Percentiles rank a stretch among this genome's conserved stretches.
Evolutionary conservation across 1,139 yeast species (phyloP).

Genomic region (Magnusiomyces suaveolens): DNA sequence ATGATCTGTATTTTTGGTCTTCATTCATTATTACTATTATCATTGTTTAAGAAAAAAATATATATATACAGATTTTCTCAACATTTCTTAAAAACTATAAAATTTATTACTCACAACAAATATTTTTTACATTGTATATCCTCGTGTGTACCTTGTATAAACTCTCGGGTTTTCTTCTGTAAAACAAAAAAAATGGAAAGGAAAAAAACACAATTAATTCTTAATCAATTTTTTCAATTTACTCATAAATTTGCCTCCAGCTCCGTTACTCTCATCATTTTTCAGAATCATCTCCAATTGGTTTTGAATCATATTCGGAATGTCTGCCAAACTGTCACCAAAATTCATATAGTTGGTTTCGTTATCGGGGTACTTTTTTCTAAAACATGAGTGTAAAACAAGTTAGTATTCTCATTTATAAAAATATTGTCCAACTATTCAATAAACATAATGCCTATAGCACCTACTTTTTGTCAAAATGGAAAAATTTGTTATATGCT

Average conservation of each 20-base stretch:
- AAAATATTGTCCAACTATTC: neutral
- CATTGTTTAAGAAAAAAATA: too few relatives aligned
- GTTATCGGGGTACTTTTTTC: slow-evolving; percentile 1
- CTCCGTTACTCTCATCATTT: slow-evolving; percentile 3
- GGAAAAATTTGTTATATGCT: slow-evolving; percentile 5
- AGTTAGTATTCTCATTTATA: neutral
- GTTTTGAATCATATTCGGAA: slow-evolving; percentile 5
- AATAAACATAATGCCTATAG: neutral
- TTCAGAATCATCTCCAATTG: slow-evolving; percentile 2
- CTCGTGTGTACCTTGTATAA: too few relatives aligned
- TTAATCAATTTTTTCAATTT: slow-evolving; percentile 1
- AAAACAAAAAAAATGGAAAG: too few relatives aligned
- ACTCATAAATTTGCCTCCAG: neutral
- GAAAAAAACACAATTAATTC: neutral
- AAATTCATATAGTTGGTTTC: neutral
- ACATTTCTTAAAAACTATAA: too few relatives aligned
- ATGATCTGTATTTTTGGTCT: too few relatives aligned
- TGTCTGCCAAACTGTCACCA: slow-evolving; percentile 3
- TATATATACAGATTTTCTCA: too few relatives aligned
- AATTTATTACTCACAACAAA: too few relatives aligned
- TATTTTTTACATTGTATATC: too few relatives aligned
- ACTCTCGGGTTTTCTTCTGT: too few relatives aligned
- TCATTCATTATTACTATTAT: too few relatives aligned
- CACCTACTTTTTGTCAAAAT: slow-evolving; percentile 4
- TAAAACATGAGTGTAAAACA: neutral